Evolutionary conservation across 83 land plant species (phyloP).

Genomic region (Thuja plicata): DNA sequence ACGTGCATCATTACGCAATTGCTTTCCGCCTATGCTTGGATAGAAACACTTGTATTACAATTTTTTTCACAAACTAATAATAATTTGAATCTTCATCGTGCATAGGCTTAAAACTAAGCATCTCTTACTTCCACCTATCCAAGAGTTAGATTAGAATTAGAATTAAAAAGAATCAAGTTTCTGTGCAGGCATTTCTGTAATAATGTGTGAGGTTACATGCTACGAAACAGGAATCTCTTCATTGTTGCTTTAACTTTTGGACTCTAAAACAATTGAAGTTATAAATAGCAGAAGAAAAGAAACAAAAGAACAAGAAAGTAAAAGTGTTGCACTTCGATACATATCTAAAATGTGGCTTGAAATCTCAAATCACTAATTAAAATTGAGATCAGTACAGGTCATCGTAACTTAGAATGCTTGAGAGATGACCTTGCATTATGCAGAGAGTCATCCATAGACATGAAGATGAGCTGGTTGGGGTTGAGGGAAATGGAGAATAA

Average conservation of each 20-base stretch:
- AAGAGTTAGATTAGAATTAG: neutral
- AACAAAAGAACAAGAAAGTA: no score
- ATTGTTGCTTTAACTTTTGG: neutral
- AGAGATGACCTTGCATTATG: slow-evolving; percentile 2
- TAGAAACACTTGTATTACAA: no score
- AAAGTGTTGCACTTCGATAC: no score
- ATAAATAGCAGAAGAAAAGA: no score
- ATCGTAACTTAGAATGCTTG: slow-evolving; percentile 5
- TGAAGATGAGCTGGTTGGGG: neutral
- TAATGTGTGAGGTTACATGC: no score
- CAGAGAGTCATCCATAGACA: neutral
- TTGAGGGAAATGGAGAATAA: neutral
- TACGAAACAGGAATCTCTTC: neutral
- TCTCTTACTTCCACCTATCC: neutral
- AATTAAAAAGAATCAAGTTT: no score
- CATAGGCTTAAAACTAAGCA: neutral
- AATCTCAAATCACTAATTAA: neutral
- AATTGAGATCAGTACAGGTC: neutral
- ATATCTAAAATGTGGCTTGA: no score
- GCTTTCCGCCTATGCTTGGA: no score
- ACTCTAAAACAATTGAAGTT: neutral
- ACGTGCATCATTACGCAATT: no score
- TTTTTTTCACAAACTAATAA: no score
- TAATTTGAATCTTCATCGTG: neutral
- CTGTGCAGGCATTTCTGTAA: no score